Evolutionary conservation across 2,329 filamentous ascomycete species (phyloP), one percentile per base, ranked within the genome.

Genomic region (Diaporthe sp.): DNA sequence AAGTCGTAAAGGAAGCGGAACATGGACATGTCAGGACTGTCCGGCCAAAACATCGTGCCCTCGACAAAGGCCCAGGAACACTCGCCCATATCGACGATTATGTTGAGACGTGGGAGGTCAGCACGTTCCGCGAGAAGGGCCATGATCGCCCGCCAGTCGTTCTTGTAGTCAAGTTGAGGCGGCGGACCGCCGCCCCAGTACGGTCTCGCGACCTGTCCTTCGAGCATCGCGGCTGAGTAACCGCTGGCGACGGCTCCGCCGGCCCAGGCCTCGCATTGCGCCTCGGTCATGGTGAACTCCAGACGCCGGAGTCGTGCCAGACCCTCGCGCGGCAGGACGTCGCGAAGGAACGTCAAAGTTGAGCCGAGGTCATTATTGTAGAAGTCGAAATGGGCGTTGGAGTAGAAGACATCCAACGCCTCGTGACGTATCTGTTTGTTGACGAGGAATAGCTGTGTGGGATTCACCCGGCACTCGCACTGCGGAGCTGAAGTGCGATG

Each of bases 1-100:
- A 60, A n/a, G 28, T 73, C 71, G 28, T 73, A 73, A 6, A 73
- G 17, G 35, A 73, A 73, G 17, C 38, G 12, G 50, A 73, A 45
- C 38, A n/a, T 15, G 3, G 54, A 25, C 2, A 52, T 0, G 4
- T 60, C 42, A 6, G 30, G 25, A 4, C 12, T 25, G 7, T 61
- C 69, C 2, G 33, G 40, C 54, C 57, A 72, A 9, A 30, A 22
- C 22, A 57, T 2, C 22, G 52, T 22, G 38, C 30, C 25, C 40
- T 66, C 60, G 40, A 66, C 4, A 35, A 28, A 66, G 3, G 25
- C 1, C 60, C 60, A 47, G 13, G 60, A 12, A 25, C 25, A 19
- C 15, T 50, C 28, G 60, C 10, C 5, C 19, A 58, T 50, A 1
- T 68, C 50, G 30, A 67, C 7, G 5, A 8, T 66, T 7, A 73